Conservation (phyloP, 352 stramenopile genomes). For the Globisporangium irregulare region DNA sequence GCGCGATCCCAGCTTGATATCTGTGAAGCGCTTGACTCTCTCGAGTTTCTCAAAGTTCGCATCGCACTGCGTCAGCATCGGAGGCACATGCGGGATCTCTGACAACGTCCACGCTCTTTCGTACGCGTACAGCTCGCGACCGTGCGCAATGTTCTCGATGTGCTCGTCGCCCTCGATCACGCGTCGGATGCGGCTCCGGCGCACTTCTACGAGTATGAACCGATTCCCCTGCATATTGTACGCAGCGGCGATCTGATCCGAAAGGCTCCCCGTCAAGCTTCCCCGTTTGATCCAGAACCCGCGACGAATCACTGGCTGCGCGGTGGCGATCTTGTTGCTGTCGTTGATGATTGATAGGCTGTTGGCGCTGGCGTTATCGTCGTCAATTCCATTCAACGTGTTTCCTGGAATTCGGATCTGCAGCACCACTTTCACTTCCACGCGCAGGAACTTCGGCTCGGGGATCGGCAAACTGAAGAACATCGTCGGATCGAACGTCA, state of each 20-base stretch:
- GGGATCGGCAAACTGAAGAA: conserved; percentile 95
- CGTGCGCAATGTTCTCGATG: conserved; percentile 43
- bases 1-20: conserved; percentile 53
- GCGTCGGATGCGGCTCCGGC: conserved; percentile 67
- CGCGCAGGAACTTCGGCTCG: conserved; percentile 63
- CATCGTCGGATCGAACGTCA: conserved; percentile 96
- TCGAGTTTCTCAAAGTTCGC: conserved; percentile 11
- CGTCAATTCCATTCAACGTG: not conserved
- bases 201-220: conserved; percentile 69
- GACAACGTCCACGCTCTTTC: conserved; percentile 66
- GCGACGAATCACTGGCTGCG: conserved; percentile 19
- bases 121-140: conserved; percentile 49
- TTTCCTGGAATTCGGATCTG: conserved; percentile 21
- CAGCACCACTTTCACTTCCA: conserved; percentile 63
- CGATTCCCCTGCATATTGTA: conserved; percentile 40
- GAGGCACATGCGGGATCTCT: conserved; percentile 49
- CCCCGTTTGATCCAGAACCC: conserved; percentile 62
- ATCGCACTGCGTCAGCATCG: conserved; percentile 18
- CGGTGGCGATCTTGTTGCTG: conserved; percentile 6
- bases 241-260: conserved; percentile 40
- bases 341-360: not conserved
- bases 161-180: conserved; percentile 62
- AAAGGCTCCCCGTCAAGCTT: conserved; percentile 40
- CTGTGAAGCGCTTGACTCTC: conserved; percentile 28
- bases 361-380: not conserved